phyloP scores from a whole-genome alignment of 2,329 filamentous ascomycete species.

The Aureobasidium sp. region DNA sequence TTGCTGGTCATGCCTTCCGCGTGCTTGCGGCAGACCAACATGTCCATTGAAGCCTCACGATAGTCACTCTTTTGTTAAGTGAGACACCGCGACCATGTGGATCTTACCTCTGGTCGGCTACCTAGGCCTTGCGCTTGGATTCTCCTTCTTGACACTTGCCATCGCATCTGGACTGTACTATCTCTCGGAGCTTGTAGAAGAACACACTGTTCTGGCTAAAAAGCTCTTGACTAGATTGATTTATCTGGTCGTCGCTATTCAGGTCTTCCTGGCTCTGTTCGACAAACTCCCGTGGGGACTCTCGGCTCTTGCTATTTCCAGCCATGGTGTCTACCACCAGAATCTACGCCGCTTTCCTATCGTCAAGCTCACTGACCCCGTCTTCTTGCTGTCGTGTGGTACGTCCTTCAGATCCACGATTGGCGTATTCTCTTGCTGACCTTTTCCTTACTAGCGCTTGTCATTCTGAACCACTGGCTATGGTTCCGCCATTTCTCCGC shows the following conservation, averaged over 20 bases:
- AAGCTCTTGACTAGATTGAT: constrained; percentile 78
- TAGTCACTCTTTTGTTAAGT: neutral
- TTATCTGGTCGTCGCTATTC: constrained; percentile 67
- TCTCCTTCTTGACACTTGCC: constrained; percentile 86
- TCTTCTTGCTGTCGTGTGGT: constrained; percentile 80
- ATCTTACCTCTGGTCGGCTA: constrained; percentile 90
- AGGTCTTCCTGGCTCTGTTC: constrained; percentile 65
- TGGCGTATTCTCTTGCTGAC: neutral
- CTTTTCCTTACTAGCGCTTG: constrained; percentile 49
- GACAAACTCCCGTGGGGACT: constrained; percentile 78
- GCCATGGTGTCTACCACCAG: constrained; percentile 48
- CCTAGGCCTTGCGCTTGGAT: constrained; percentile 75
- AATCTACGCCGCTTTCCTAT: constrained; percentile 71
- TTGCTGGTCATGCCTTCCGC: neutral
- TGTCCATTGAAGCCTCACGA: neutral
- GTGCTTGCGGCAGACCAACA: neutral
- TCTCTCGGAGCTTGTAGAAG: constrained; percentile 93
- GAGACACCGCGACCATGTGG: constrained; percentile 62
- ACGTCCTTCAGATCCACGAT: constrained; percentile 25
- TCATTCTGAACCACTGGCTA: constrained; percentile 82
- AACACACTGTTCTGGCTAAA: constrained; percentile 89
- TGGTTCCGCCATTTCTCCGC: constrained; percentile 92
- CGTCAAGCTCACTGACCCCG: constrained; percentile 77
- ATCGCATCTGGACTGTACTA: constrained; percentile 99
- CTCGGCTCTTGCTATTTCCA: constrained; percentile 14